phyloP scores from a whole-genome alignment of 228 moss, liverwort and hornwort species.

The Sphagnum magellanicum region DNA sequence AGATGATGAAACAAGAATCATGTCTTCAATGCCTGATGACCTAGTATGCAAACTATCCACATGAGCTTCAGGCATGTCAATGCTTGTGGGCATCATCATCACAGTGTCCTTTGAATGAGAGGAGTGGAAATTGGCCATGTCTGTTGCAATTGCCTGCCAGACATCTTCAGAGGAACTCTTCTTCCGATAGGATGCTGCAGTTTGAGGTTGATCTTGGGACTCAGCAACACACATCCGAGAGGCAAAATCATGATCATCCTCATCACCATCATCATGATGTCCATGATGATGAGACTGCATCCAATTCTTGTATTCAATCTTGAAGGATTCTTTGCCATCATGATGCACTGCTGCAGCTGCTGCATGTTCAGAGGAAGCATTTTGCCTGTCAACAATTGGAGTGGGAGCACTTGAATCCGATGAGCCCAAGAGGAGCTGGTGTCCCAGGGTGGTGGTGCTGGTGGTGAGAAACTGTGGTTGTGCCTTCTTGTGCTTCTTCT shows the following conservation, averaged over 20 bases:
- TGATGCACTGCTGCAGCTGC: too few relatives aligned
- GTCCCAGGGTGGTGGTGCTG: too few relatives aligned
- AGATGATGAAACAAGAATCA: background rate
- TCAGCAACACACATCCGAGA: constrained; percentile 1
- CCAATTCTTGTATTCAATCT: constrained; percentile 15
- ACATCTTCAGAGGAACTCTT: constrained; percentile 48
- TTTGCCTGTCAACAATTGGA: too few relatives aligned
- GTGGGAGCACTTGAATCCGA: background rate
- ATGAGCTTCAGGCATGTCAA: background rate
- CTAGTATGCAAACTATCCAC: background rate
- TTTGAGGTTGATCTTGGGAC: background rate
- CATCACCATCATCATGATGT: background rate
- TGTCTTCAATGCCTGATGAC: background rate
- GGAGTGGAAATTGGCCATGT: constrained; percentile 48
- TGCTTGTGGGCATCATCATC: background rate
- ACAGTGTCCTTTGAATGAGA: constrained; percentile 7
- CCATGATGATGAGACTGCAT: constrained; percentile 13
- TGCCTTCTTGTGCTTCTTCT: constrained; percentile 41
- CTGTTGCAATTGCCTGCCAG: constrained; percentile 73
- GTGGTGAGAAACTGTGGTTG: background rate
- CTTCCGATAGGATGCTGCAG: background rate
- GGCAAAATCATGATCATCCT: background rate
- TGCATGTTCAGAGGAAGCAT: too few relatives aligned
- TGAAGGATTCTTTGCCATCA: too few relatives aligned
- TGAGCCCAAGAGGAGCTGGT: too few relatives aligned